Base-by-base conservation (phyloP, 345 rosid species). In the Syzygium oleosum region DNA sequence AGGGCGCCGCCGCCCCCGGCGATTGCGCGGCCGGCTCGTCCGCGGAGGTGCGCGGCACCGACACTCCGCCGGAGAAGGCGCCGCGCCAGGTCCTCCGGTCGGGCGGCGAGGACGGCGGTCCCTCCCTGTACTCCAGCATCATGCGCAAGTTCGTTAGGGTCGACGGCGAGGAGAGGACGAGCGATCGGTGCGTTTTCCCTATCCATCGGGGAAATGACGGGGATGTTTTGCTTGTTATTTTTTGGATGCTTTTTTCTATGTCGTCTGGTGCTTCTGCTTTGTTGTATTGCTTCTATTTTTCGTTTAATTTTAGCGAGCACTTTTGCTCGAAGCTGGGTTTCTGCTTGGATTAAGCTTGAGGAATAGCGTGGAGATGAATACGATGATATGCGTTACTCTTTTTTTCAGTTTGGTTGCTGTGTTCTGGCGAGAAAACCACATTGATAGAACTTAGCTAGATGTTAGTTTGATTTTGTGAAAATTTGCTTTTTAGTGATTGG, bases 51-150 rank as follows among this genome's bases (percentile, higher is more conserved):
- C 90, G 91, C 68, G 98, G 97, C 73, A 93, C 92, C 22, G 99
- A 94, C 87, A 97, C 99, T 54, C 98, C 98, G 56, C 99, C 99
- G 89, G 98, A 96, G 94, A 97, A 97, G 90, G 94, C 91, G 87
- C 97, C 98, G 11, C 95, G 99, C 63, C 94, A 89, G 93, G 88
- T 95, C 56, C 85, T 96, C 7, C 95, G 96, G 53, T 87, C 87
- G 23, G 88, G 89, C 85, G 93, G 88, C 58, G 90, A 61, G 51
- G 73, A 55, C 21, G 90, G 90, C 34, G 94, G 92, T 14, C 77
- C 96, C 86, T 96, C 98, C 27, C 91, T 93, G 34, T 95, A 95
- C 91, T 94, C 98, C 34, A 94, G 93, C 88, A 97, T 97, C 63
- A 91, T 94, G 97, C 98, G 95, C 89, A 97, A 97, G 94, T 95